Evolutionary conservation across 306 rosid species (phyloP), one percentile per base, ranked within the genome.

Genomic region (Crotalaria pallida): DNA sequence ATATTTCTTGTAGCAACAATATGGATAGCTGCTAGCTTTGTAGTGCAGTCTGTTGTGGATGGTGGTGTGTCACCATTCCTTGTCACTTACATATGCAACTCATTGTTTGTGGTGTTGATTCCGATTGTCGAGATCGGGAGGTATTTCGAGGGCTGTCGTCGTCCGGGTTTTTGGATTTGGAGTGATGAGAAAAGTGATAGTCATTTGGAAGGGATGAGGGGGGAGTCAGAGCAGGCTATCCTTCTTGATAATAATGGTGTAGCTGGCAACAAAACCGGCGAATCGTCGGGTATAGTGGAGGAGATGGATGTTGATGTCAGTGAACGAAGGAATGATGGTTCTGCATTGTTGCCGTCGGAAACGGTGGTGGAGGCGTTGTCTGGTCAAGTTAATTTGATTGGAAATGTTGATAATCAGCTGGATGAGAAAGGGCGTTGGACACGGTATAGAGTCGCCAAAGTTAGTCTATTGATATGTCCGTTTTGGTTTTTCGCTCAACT

Each of bases 1-100:
- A 88, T 94, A 71, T 49, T 88, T 77, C 79, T 89, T 7, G 99
- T 94, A 75, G 97, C 97, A 41, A 77, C 89, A 12, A 94, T 94
- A 44, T 94, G 99, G 99, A 91, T 94, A 83, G 96, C 99, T 84
- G 99, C 99, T 34, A 91, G 99, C 75, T 91, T 87, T 79, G 97
- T 94, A 48, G 99, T 94, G 31, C 99, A 94, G 79, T 90, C 97
- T 16, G 99, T 91, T 65, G 96, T 94, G 24, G 99, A 94, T 77
- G 91, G 71, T 6, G 97, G 97, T 72, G 95, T 91, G 12, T 84
- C 99, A 41, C 97, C 99, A 4, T 94, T 94, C 62, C 91, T 94
- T 47, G 77, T 94, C 56, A 94, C 99, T 10, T 94, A 94, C 73
- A 79, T 88, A 27, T 94, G 99, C 89, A 94, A 94, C 80, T 94